A percentile compares a stretch with the other conserved stretches of the same genome.
These are phyloP conservation scores for Suillus cothurnatus DNA, from an alignment of 768 basidiomycete species.

Conservation along the genomic window DNA sequence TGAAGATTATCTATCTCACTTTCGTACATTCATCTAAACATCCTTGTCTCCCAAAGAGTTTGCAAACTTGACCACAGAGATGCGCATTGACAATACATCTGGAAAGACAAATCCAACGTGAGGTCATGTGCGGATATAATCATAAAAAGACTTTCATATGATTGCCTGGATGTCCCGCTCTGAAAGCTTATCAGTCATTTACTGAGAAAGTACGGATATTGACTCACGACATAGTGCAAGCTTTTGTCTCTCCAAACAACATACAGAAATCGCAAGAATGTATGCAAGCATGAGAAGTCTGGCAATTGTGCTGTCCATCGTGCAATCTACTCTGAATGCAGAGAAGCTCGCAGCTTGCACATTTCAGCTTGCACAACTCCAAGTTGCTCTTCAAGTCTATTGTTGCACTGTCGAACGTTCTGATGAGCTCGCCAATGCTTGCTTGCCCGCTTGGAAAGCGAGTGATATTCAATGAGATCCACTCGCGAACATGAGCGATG, in stretches of 20 bases:
- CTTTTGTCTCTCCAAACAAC: constrained; percentile 29
- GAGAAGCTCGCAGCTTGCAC: neutral
- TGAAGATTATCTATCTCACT: constrained; percentile 32
- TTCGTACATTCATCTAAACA: constrained; percentile 56
- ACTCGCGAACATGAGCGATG: constrained; percentile 48
- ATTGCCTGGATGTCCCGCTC: constrained; percentile 59
- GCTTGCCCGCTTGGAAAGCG: constrained; percentile 49
- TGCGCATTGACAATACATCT: constrained; percentile 56
- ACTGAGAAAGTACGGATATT: neutral
- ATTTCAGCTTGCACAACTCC: neutral
- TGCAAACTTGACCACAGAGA: constrained; percentile 56
- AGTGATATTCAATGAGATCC: constrained; percentile 51
- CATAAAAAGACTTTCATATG: constrained; percentile 45
- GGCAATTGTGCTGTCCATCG: neutral
- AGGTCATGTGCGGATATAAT: neutral
- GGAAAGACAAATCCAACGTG: neutral
- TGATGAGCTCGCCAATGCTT: constrained; percentile 43
- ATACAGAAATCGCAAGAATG: constrained; percentile 24
- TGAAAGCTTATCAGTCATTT: constrained; percentile 20
- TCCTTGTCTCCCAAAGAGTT: constrained; percentile 46
- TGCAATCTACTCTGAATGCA: neutral
- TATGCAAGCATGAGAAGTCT: neutral
- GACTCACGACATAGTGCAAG: constrained; percentile 52
- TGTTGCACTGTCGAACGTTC: neutral
- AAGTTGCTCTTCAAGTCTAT: neutral